Evolutionary conservation across 2,329 filamentous ascomycete species (phyloP), one percentile per base, ranked within the genome.

Genomic region (Fusarium sterilihyphosum): DNA sequence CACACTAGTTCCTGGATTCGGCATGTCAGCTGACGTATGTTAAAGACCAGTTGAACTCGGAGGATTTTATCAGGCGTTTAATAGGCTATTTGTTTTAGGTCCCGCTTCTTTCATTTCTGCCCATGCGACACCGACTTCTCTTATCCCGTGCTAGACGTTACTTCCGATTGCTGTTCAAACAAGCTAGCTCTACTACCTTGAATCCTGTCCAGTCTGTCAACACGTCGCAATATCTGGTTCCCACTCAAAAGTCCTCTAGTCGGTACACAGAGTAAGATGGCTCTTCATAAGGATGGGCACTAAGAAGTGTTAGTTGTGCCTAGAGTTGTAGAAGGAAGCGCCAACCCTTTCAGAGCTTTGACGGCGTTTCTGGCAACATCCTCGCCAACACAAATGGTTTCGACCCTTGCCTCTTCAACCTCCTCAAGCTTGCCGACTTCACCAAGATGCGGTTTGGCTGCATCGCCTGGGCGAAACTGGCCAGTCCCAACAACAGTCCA

Each of bases 1-100:
- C 22, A 24, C 4, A 14, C 4, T 6, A 16, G 0, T 20, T 52
- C 0, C 22, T 24, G 1, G 1, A 24, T 52, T 8, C 8, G 12
- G 17, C 3, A 24, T 53, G 31, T 53, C 49, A 53, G 31, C 31
- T 53, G 49, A 53, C 49, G 17, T 5, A 18, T n/a, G n/a, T n/a
- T n/a, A n/a, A n/a, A n/a, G n/a, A n/a, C n/a, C n/a, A n/a, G n/a
- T n/a, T 50, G 47, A 20, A 26, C 17, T 26, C 4, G 43, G 13
- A 18, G 17, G 43, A 13, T 44, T n/a, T n/a, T n/a, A n/a, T n/a
- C n/a, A n/a, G n/a, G n/a, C n/a, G n/a, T n/a, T n/a, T n/a, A n/a
- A n/a, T n/a, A n/a, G n/a, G n/a, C n/a, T n/a, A n/a, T n/a, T n/a
- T n/a, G n/a, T n/a, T n/a, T n/a, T n/a, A n/a, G n/a, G n/a, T n/a